A percentile compares a stretch with the other conserved stretches of the same genome.
These are phyloP conservation scores for Debaryomyces hansenii DNA, from an alignment of 805 yeast genomes.

Conservation along the genomic window DNA sequence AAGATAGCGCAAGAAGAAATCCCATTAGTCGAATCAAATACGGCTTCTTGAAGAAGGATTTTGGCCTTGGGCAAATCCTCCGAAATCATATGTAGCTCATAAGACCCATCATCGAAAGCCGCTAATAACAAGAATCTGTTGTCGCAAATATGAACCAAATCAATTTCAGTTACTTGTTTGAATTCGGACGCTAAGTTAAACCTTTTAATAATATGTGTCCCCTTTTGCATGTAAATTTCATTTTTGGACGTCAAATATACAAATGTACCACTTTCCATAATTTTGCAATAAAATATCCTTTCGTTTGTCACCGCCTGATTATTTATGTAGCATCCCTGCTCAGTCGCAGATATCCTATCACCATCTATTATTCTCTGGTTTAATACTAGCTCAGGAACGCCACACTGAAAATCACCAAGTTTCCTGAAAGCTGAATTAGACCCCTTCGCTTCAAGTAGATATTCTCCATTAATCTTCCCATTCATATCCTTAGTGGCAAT, in stretches of 20 bases:
- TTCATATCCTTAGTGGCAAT: not conserved
- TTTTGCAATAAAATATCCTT: not conserved
- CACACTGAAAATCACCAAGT: not conserved
- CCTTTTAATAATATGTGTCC: not conserved
- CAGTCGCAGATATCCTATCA: not conserved
- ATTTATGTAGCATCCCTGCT: not conserved
- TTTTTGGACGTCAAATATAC: not conserved
- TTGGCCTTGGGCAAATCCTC: not conserved
- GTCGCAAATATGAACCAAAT: conserved; percentile 5
- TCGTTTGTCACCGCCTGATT: not conserved
- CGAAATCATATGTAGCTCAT: conserved; percentile 7
- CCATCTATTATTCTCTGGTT: not conserved
- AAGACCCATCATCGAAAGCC: conserved; percentile 16
- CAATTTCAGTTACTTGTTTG: conserved; percentile 8
- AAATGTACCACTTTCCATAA: not conserved
- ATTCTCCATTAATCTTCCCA: not conserved
- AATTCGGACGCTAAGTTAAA: conserved; percentile 1
- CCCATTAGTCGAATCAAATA: conserved; percentile 2
- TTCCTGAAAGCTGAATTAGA: not conserved
- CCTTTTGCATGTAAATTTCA: not conserved
- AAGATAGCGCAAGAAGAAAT: conserved; percentile 13
- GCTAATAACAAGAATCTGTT: conserved; percentile 8
- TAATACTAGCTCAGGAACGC: not conserved
- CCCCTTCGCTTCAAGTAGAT: not conserved
- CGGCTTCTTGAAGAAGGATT: not conserved